Percentiles rank a stretch among this genome's conserved stretches.
phyloP scores from a whole-genome alignment of 106 monocot species.

The Acanthochlamys bracteata region DNA sequence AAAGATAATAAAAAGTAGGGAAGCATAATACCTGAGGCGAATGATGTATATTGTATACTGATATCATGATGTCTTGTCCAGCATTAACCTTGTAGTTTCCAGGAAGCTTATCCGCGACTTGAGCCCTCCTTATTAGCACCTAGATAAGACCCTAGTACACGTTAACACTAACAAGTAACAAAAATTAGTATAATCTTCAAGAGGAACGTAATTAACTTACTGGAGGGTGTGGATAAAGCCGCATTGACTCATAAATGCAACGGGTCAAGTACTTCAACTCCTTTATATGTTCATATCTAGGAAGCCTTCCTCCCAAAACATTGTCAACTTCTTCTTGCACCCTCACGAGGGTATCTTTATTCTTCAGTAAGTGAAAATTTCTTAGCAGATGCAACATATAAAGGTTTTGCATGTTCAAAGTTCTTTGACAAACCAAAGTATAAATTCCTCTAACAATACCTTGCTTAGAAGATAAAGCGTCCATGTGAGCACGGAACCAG shows the following conservation, averaged over 20 bases:
- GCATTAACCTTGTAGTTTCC: conserved; percentile 78
- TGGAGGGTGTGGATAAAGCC: conserved; percentile 97
- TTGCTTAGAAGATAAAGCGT: conserved; percentile 91
- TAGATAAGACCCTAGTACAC: conserved; percentile 10
- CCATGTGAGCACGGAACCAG: conserved; percentile 96
- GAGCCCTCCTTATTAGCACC: conserved; percentile 92
- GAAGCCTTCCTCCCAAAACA: conserved; percentile 79
- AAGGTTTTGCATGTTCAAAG: no score
- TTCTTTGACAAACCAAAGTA: no score
- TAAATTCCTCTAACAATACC: conserved; percentile 29
- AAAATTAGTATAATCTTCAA: background rate
- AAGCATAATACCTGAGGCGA: conserved; percentile 61
- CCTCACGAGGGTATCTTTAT: conserved; percentile 39
- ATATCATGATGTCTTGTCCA: conserved; percentile 98
- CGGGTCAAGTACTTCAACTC: conserved; percentile 89
- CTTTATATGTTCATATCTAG: conserved; percentile 77
- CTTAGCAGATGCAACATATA: no score
- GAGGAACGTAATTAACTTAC: conserved; percentile 31
- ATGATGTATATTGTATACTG: conserved; percentile 92
- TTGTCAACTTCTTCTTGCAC: conserved; percentile 83
- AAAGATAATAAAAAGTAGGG: no score
- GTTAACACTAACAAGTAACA: background rate
- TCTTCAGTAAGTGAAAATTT: conserved; percentile 39
- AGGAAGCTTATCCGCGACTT: conserved; percentile 79
- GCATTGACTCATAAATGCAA: conserved; percentile 93